Evolutionary conservation across 331 rosid genomes (phyloP).

Genomic region (Cucumis variabilis): DNA sequence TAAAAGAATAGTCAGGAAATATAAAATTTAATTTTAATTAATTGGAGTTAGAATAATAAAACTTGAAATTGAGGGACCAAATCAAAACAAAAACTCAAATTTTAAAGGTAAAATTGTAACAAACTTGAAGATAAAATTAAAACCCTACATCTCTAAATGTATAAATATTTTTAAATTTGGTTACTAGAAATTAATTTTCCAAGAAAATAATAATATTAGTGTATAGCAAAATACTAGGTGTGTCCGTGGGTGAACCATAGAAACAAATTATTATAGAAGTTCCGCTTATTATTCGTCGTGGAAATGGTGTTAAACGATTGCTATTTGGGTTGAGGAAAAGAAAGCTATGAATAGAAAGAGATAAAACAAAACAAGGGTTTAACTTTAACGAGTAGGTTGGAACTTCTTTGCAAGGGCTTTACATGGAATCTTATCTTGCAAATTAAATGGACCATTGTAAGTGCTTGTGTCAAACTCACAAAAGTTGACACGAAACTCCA

Average conservation of each 20-base stretch:
- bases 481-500: background rate
- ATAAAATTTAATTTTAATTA: too few species aligned
- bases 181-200: too few species aligned
- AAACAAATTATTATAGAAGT: background rate
- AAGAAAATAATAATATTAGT: too few species aligned
- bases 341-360: background rate
- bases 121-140: too few species aligned
- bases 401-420: background rate
- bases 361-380: background rate
- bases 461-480: background rate
- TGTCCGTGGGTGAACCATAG: background rate
- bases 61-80: too few species aligned
- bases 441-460: background rate
- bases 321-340: background rate
- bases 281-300: background rate
- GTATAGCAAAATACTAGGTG: background rate
- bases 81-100: too few species aligned
- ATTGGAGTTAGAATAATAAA: too few species aligned
- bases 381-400: background rate
- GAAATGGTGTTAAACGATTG: background rate
- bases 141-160: too few species aligned
- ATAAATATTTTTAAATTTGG: too few species aligned
- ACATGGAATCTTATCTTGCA: slow-evolving; percentile 19
- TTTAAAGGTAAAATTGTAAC: too few species aligned
- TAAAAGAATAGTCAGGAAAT: too few species aligned